Evolutionary conservation across 352 stramenopile species (phyloP).

Genomic region (Globisporangium sylvaticum): DNA sequence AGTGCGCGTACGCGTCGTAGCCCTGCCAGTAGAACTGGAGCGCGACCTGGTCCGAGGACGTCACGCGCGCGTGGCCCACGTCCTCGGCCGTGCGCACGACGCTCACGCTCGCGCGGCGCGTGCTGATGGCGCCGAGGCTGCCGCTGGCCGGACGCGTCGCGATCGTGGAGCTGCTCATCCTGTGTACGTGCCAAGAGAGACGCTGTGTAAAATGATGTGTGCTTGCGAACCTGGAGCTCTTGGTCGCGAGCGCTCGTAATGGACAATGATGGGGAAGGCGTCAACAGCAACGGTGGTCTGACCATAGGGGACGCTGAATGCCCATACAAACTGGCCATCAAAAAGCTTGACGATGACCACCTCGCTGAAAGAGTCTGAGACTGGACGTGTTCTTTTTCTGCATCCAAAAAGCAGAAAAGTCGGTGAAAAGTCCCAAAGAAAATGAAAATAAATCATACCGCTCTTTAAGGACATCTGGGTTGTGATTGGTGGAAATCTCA

Average conservation of each 20-base stretch:
- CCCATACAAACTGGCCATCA: background rate
- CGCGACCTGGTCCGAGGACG: constrained; percentile 46
- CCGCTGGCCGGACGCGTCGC: background rate
- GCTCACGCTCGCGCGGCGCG: constrained; percentile 6
- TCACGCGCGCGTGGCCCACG: constrained; percentile 20
- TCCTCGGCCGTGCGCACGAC: constrained; percentile 18
- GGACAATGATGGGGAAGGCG: background rate
- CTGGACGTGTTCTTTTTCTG: background rate
- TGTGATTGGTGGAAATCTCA: background rate
- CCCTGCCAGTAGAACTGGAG: constrained; percentile 71
- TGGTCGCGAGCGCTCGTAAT: background rate
- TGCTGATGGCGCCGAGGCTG: background rate
- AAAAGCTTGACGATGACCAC: background rate
- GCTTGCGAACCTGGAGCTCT: background rate
- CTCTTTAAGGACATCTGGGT: background rate
- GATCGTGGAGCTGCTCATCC: constrained; percentile 3
- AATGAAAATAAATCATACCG: background rate
- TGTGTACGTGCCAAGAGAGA: background rate
- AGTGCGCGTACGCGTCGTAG: constrained; percentile 56
- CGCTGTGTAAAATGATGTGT: no score
- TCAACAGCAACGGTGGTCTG: background rate
- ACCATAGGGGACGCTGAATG: background rate
- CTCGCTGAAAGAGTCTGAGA: background rate
- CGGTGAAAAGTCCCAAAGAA: background rate
- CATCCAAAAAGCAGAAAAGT: background rate